phyloP scores from a whole-genome alignment of 257 asterid genomes.

The Fraxinus excelsior region DNA sequence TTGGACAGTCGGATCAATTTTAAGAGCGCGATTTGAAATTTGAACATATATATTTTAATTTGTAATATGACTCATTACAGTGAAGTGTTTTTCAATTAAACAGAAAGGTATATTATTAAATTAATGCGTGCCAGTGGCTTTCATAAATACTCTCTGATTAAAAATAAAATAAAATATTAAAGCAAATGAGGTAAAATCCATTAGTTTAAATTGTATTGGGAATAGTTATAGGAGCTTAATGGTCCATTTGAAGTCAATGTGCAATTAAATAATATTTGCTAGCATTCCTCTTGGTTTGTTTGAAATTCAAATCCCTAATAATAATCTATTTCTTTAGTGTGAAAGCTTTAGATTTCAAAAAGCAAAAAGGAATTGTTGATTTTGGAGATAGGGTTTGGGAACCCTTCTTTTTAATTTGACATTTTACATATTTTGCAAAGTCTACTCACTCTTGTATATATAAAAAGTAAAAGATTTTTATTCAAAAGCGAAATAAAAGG shows the following conservation, averaged over 20 bases:
- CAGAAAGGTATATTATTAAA: too few species aligned
- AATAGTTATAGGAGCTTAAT: background rate
- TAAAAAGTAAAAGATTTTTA: too few species aligned
- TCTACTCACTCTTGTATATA: too few species aligned
- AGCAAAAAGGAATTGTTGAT: background rate
- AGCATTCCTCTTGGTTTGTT: background rate
- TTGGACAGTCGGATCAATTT: too few species aligned
- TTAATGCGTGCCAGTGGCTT: too few species aligned
- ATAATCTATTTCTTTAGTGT: background rate
- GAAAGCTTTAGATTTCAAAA: conserved; percentile 3
- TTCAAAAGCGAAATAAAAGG: too few species aligned
- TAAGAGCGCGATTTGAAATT: too few species aligned
- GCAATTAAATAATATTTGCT: too few species aligned
- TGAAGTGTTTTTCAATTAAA: too few species aligned
- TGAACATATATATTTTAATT: too few species aligned
- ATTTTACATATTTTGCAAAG: background rate
- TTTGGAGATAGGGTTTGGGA: background rate
- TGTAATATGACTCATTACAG: too few species aligned
- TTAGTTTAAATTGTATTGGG: background rate
- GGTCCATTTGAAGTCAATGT: background rate
- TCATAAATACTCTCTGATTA: background rate
- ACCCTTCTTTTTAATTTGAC: background rate
- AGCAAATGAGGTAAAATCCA: background rate
- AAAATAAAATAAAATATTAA: background rate
- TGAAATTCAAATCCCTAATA: background rate